A percentile compares a stretch with the other conserved stretches of the same genome.
phyloP scores from a whole-genome alignment of 345 rosid species.

The Citrus trifoliata region DNA sequence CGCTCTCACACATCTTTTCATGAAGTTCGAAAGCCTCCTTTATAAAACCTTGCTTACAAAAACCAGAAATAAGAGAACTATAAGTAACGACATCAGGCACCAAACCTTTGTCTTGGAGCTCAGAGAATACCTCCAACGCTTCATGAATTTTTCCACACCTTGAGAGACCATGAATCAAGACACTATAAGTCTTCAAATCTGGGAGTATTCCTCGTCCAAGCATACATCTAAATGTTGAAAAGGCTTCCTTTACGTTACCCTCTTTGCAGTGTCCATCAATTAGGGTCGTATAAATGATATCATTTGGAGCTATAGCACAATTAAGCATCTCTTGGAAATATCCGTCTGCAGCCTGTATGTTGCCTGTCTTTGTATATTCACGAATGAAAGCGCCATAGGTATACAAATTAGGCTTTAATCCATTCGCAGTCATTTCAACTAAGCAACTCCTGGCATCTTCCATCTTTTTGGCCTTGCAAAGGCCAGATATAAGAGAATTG shows the following conservation, averaged over 20 bases:
- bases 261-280: conserved; percentile 66
- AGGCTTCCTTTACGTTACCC: conserved; percentile 51
- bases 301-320: conserved; percentile 57
- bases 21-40: conserved; percentile 43
- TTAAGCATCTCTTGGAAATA: conserved; percentile 63
- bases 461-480: conserved; percentile 71
- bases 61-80: conserved; percentile 63
- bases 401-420: conserved; percentile 63
- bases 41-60: conserved; percentile 50
- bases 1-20: conserved; percentile 50
- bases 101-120: conserved; percentile 51
- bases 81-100: conserved; percentile 61
- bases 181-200: conserved; percentile 49
- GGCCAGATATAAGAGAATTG: conserved; percentile 67
- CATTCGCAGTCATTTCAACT: conserved; percentile 55
- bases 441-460: conserved; percentile 60
- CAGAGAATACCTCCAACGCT: conserved; percentile 55
- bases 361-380: conserved; percentile 55
- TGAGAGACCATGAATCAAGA: conserved; percentile 67
- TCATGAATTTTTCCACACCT: conserved; percentile 52
- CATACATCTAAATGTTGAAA: conserved; percentile 50
- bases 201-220: conserved; percentile 45
- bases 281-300: conserved; percentile 45
- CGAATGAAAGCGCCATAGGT: conserved; percentile 66
- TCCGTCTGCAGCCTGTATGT: conserved; percentile 53